phyloP scores from a whole-genome alignment of 371 early-diverging fungal species.

The Nematocida homosporus region DNA sequence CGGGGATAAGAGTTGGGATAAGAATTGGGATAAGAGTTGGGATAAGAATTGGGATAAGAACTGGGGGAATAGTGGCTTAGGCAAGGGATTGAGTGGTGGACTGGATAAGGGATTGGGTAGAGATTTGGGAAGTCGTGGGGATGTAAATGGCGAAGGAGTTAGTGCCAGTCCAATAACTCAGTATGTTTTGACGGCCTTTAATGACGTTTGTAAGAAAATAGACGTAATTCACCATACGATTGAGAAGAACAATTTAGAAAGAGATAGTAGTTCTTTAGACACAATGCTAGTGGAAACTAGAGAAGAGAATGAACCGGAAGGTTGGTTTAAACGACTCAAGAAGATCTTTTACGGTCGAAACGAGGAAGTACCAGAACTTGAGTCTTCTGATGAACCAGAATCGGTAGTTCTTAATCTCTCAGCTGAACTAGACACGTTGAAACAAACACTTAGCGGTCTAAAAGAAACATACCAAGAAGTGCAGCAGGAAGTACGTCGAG shows the following conservation, averaged over 20 bases:
- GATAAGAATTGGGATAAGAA: no score
- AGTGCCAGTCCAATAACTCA: constrained; percentile 3
- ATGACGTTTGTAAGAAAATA: constrained; percentile 42
- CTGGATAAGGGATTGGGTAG: no score
- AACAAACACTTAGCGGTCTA: not conserved
- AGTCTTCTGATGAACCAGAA: not conserved
- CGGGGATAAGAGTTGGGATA: no score
- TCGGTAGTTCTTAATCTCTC: not conserved
- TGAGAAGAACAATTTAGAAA: constrained; percentile 23
- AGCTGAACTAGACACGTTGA: not conserved
- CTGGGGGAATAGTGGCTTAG: no score
- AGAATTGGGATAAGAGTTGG: no score
- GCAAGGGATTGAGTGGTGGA: no score
- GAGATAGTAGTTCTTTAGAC: no score
- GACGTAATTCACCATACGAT: constrained; percentile 12
- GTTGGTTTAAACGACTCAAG: constrained; percentile 43
- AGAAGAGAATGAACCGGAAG: constrained; percentile 4
- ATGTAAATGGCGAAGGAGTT: no score
- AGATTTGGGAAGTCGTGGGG: no score
- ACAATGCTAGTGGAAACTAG: constrained; percentile 30
- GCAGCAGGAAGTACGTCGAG: constrained; percentile 9
- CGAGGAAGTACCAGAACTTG: not conserved
- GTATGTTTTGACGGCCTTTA: constrained; percentile 16
- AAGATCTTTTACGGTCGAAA: constrained; percentile 29
- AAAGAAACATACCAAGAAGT: not conserved